Evolutionary conservation across 2,329 filamentous ascomycete genomes (phyloP), one percentile per base, ranked within the genome.

Genomic region (Aspergillus quadricinctus): DNA sequence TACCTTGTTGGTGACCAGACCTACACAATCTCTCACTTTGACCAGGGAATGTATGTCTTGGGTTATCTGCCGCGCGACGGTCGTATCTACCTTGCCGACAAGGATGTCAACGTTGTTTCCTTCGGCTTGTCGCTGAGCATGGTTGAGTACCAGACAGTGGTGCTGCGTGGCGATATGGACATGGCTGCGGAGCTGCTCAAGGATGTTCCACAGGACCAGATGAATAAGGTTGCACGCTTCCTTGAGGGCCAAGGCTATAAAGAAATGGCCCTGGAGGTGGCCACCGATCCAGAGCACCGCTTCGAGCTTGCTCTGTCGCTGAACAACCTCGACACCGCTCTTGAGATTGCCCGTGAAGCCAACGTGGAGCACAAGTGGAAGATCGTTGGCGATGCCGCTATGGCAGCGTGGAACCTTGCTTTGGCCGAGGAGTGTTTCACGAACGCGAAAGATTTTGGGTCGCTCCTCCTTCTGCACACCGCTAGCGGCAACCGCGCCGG

Each of bases 341-440:
- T 96, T 3, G 87, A 92, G 58, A 85, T 97, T 51, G 93, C 94
- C 6, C 83, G 87, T 43, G 82, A 89, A 72, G 89, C 91, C 10
- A 88, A 97, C 61, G 89, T 87, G 1, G 94, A 97, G 72, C 93
- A 97, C 77, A 96, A 96, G 77, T 99, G 94, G 94, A 97, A 97
- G 82, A 92, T 86, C 3, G 90, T 99, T 4, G 94, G 94, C 58
- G 94, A 99, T 66, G 89, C 92, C 1, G 94, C 94, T 1, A 83
- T 99, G 43, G 78, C 86, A 9, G 88, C 80, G 1, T 99, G 93
- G 94, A 88, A 99, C 67, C 82, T 99, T 35, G 81, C 83, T 4
- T 84, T 97, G 2, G 94, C 94, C 0, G 88, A 94, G 50, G 91
- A 97, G 75, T 97, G 93, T 77, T 99, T 97, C 73, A 86, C 85